Base-by-base conservation (phyloP, 306 rosid genomes). In the Prunus armeniaca region DNA sequence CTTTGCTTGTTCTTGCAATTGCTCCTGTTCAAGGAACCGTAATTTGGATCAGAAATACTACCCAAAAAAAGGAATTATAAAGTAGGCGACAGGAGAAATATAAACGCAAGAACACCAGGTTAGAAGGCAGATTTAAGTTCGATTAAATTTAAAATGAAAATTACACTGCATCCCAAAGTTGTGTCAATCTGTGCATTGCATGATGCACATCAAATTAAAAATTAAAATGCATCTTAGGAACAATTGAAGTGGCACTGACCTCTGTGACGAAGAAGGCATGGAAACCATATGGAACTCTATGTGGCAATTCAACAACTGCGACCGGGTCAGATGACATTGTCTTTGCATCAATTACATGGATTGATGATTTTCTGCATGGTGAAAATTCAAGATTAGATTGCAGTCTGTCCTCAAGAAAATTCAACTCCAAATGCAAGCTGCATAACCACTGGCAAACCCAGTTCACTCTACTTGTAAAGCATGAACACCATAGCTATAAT, bases 211-310 rank as follows among this genome's bases (percentile, higher is more conserved):
- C 4, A 6, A 5, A 24, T 14, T 2, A 24, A 58, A 15, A 6
- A 62, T 62, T 28, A 62, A 57, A 14, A 1, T 38, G 27, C 45
- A 73, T 58, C 56, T 30, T 24, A 2, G 27, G 57, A 25, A 60
- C n/a, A 58, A 45, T 9, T 57, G 73, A 69, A 46, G 73, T 47
- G 60, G 83, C 82, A 73, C 95, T 76, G 72, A 94, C 98, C 97
- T 92, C 93, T 30, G 96, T 84, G 51, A 92, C 92, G 72, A 92
- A 94, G 86, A 92, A 88, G 78, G 97, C 97, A 84, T 92, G 98
- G 75, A 94, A 92, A 66, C 98, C 97, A 58, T 88, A 88, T 27
- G 98, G 98, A 84, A 90, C 96, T 85, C 97, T 82, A 3, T 83
- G 86, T 3, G 97, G 98, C 85, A 94, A 83, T 70, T 94, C 93